Base-by-base conservation (phyloP, 202 grass and related monocot species). In the Setaria italica region DNA sequence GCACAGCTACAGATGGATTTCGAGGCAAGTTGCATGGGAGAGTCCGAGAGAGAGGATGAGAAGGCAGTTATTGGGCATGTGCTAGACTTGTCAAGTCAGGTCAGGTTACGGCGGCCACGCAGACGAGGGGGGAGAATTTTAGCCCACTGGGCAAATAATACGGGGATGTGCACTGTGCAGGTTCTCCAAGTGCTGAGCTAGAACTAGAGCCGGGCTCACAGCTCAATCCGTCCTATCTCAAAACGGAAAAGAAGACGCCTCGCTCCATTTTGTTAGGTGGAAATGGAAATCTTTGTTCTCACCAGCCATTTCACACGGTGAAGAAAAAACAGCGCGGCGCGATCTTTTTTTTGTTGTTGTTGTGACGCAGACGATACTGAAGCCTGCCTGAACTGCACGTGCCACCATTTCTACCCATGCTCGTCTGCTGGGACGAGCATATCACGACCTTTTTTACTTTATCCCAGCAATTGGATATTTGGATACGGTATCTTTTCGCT, bases 381-480 rank as follows among this genome's bases (percentile, higher is more conserved):
- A 2, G 48, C 49, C 7, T 37, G 48, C 49, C 7, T 37, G 16
- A 5, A 43, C 6, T 32, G n/a, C 57, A 62, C 65, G 33, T 79
- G 50, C 55, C 11, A 70, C 0, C 29, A 19, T 37, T 34, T 62
- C 33, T 33, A 30, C 51, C 37, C 54, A 21, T 64, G 34, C 19
- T 20, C 43, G 20, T 16, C 80, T 12, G 74, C 86, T 72, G 75
- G 25, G 15, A 57, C 43, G n/a, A 48, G 68, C n/a, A 16, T 10
- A 71, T 29, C 68, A 64, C 80, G 49, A 12, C 13, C 8, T 68
- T 16, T 4, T 10, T 11, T 11, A n/a, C 56, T 72, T 79, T 62
- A 79, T 10, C 50, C 82, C 14, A 67, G 14, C 37, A 67, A 84
- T 34, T 30, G 15, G 48, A 34, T 42, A 45, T 48, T 34, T 30